Percentiles rank a stretch among this genome's conserved stretches.
phyloP scores from a whole-genome alignment of 305 asterid species.

The Fraxinus platypoda region DNA sequence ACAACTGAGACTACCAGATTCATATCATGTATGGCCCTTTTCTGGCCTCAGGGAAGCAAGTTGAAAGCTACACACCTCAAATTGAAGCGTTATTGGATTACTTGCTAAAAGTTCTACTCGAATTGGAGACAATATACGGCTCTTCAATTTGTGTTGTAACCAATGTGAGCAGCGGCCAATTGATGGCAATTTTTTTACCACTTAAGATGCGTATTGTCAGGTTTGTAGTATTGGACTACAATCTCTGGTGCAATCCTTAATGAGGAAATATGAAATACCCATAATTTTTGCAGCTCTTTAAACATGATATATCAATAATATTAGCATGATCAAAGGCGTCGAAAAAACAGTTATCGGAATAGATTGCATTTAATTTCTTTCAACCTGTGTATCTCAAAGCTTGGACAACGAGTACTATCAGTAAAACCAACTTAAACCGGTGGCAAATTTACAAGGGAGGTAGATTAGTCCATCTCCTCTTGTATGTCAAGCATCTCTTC shows the following conservation, averaged over 20 bases:
- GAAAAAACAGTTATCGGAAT: no score
- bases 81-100: background rate
- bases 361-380: no score
- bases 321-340: no score
- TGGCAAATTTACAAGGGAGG: no score
- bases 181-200: background rate
- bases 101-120: background rate
- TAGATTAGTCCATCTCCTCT: no score
- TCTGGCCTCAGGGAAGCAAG: conserved; percentile 23
- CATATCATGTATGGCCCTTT: conserved; percentile 16
- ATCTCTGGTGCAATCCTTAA: background rate
- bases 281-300: background rate
- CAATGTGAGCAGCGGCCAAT: background rate
- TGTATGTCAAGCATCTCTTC: no score
- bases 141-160: background rate
- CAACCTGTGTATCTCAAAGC: no score
- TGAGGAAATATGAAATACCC: background rate
- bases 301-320: background rate
- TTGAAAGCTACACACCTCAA: conserved; percentile 25
- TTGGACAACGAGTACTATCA: no score
- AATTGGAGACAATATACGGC: background rate
- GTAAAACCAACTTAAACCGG: no score
- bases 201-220: background rate
- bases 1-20: conserved; percentile 17
- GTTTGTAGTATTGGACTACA: no score